phyloP scores from a whole-genome alignment of 2,329 filamentous ascomycete genomes.

The Aspergillus quadrilineatus region DNA sequence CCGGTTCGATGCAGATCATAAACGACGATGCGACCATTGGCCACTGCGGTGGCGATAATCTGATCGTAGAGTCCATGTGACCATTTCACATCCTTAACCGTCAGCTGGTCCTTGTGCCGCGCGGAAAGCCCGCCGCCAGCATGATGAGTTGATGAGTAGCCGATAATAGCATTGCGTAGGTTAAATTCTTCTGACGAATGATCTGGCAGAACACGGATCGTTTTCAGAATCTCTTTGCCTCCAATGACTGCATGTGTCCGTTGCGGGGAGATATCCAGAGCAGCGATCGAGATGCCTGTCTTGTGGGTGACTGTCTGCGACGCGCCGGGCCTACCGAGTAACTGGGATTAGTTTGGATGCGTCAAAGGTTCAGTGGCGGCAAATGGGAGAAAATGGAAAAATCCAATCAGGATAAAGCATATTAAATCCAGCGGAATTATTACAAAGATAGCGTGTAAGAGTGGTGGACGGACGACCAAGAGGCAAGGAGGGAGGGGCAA shows the following conservation, averaged over 20 bases:
- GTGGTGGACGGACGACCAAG: constrained; percentile 12
- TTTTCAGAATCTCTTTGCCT: constrained; percentile 66
- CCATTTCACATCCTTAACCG: constrained; percentile 67
- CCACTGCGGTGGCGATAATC: constrained; percentile 63
- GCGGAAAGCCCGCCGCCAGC: constrained; percentile 45
- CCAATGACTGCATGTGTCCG: constrained; percentile 64
- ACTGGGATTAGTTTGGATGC: constrained; percentile 20
- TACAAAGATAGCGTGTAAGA: not conserved
- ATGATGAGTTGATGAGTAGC: constrained; percentile 55
- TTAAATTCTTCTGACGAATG: constrained; percentile 63
- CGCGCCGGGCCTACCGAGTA: constrained; percentile 42
- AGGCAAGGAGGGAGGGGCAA: constrained; percentile 19
- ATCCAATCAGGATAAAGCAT: constrained; percentile 1
- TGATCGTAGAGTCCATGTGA: constrained; percentile 61
- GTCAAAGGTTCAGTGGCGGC: constrained; percentile 1
- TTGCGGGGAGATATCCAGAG: constrained; percentile 63
- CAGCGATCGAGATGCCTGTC: constrained; percentile 63
- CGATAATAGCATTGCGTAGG: constrained; percentile 60
- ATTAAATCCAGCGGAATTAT: not conserved
- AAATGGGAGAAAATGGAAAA: not conserved
- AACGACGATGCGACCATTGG: constrained; percentile 64
- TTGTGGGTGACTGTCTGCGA: constrained; percentile 60
- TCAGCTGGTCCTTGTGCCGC: constrained; percentile 58
- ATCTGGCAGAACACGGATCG: constrained; percentile 58
- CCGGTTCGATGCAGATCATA: constrained; percentile 63